Percentiles rank a stretch among this genome's conserved stretches.
phyloP scores from a whole-genome alignment of 2,329 filamentous ascomycete genomes.

The Trichophyton schoenleinii region DNA sequence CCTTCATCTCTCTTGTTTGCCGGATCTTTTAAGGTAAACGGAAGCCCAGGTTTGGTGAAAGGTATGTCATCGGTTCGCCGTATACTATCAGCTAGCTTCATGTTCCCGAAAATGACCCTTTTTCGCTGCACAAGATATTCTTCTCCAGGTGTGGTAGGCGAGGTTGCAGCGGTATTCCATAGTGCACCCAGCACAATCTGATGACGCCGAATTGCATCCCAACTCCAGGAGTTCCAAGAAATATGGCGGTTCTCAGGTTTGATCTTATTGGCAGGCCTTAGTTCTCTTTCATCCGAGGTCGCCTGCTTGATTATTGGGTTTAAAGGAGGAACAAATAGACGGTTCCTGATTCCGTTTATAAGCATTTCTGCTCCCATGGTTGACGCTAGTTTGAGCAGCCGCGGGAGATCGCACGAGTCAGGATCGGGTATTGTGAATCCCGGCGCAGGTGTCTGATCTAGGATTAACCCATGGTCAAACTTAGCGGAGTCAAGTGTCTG shows the following conservation, averaged over 20 bases:
- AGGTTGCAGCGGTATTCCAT: conserved; percentile 42
- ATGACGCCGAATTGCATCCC: conserved; percentile 43
- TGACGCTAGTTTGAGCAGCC: conserved; percentile 45
- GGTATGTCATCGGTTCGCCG: conserved; percentile 19
- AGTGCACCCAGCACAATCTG: conserved; percentile 51
- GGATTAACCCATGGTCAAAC: conserved; percentile 69
- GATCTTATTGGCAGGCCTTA: conserved; percentile 60
- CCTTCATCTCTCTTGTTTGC: conserved; percentile 13
- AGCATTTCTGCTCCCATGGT: conserved; percentile 59
- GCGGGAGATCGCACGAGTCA: conserved; percentile 39
- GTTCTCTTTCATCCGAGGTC: conserved; percentile 20
- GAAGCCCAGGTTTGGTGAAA: conserved; percentile 24
- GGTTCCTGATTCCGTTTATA: conserved; percentile 48
- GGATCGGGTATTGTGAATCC: conserved; percentile 37
- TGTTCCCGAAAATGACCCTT: conserved; percentile 27
- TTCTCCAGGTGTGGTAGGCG: neutral
- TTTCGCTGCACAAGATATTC: conserved; percentile 18
- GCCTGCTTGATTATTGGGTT: conserved; percentile 18
- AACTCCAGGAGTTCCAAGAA: conserved; percentile 44
- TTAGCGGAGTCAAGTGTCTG: conserved; percentile 67
- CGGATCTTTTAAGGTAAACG: conserved; percentile 21
- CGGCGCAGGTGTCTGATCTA: conserved; percentile 54
- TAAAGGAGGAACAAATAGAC: conserved; percentile 54
- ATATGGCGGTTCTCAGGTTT: conserved; percentile 51
- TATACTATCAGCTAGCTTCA: conserved; percentile 22